Evolutionary conservation across 83 land plant species (phyloP).

Genomic region (Picea engelmannii): DNA sequence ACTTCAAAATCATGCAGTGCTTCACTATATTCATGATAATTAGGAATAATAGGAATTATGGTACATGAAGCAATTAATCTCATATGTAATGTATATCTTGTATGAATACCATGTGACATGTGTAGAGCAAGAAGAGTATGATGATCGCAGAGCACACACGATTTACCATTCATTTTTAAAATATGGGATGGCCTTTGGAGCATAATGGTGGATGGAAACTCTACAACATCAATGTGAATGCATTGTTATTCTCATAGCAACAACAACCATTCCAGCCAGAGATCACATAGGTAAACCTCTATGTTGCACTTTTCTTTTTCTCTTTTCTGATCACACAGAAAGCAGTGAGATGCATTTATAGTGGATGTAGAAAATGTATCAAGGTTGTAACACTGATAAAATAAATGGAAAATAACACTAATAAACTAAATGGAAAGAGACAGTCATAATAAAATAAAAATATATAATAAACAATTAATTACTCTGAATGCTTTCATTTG

Average conservation of each 20-base stretch:
- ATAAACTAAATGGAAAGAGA: neutral
- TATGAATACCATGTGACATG: constrained; percentile 62
- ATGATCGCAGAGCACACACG: constrained; percentile 41
- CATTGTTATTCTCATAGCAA: constrained; percentile 53
- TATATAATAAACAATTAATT: no score
- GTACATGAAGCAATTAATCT: neutral
- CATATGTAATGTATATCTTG: neutral
- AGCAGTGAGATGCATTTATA: neutral
- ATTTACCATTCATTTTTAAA: constrained; percentile 50
- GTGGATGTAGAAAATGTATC: no score
- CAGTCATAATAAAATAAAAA: neutral
- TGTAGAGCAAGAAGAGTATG: constrained; percentile 70
- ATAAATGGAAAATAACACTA: neutral
- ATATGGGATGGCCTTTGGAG: constrained; percentile 75
- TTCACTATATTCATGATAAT: neutral
- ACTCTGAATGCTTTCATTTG: neutral
- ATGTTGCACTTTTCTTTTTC: neutral
- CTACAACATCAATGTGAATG: constrained; percentile 68
- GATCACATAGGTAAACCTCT: constrained; percentile 25
- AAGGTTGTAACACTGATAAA: no score
- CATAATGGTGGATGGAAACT: constrained; percentile 60
- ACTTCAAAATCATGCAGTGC: no score
- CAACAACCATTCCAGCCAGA: constrained; percentile 64
- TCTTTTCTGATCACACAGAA: neutral
- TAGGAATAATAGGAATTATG: constrained; percentile 15